These are phyloP conservation scores for Elongisporangium undulatum DNA, from an alignment of 352 stramenopile genomes.

Conservation along the genomic window DNA sequence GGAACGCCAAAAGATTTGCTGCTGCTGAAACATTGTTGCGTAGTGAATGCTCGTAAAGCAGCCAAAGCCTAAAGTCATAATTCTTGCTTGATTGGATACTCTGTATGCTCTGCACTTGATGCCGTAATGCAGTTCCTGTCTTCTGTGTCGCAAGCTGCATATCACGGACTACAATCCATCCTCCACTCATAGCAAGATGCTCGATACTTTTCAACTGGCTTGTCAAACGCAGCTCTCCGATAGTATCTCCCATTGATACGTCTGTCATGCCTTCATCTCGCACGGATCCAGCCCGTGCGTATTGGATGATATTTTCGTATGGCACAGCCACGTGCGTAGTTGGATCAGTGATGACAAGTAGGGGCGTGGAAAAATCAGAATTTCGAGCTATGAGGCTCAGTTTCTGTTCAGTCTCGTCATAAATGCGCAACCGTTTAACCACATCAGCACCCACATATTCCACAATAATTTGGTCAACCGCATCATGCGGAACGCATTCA, in stretches of 20 bases:
- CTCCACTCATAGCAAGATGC: constrained; percentile 16
- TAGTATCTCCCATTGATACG: constrained; percentile 3
- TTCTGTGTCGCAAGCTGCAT: not conserved
- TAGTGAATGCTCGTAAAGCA: constrained; percentile 15
- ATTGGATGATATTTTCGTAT: not conserved
- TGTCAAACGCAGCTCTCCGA: constrained; percentile 4
- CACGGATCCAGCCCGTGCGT: not conserved
- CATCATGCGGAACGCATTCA: constrained; percentile 8
- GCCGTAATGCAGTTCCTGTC: constrained; percentile 21
- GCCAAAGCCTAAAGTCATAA: constrained; percentile 27
- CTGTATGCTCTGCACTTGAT: constrained; percentile 20
- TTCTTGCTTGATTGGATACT: constrained; percentile 20
- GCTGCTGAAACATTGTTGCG: not conserved
- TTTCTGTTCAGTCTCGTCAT: constrained; percentile 8
- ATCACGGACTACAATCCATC: constrained; percentile 29
- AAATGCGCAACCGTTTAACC: constrained; percentile 12
- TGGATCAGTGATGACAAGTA: constrained; percentile 18
- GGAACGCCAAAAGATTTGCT: constrained; percentile 4
- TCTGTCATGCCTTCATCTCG: not conserved
- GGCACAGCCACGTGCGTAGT: constrained; percentile 4
- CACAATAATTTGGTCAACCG: constrained; percentile 22
- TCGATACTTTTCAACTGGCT: constrained; percentile 17
- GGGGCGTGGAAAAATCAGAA: constrained; percentile 7
- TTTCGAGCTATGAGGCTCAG: constrained; percentile 9
- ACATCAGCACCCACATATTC: constrained; percentile 16